Conservation (phyloP, 163 green algal species). For the Chlamydomonas reinhardtii region DNA sequence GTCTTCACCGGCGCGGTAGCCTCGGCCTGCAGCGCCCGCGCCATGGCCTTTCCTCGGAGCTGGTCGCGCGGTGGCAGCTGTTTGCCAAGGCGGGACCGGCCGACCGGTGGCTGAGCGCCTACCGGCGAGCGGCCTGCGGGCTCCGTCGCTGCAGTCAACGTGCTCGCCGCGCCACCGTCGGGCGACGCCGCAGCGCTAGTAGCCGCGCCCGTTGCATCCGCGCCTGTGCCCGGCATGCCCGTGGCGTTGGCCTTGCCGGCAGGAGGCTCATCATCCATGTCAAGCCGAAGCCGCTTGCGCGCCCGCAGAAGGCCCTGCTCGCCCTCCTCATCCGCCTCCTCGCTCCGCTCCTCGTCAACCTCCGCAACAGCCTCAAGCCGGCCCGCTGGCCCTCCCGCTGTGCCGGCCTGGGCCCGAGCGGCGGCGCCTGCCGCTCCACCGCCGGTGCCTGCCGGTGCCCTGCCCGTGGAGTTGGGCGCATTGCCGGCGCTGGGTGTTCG, state of each 20-base stretch:
- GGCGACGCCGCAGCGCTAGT: background rate
- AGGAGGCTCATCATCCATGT: background rate
- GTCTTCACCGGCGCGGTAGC: too few species aligned
- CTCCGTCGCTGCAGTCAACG: too few species aligned
- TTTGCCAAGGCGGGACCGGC: too few species aligned
- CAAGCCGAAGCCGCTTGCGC: constrained; percentile 29
- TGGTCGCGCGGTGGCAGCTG: too few species aligned
- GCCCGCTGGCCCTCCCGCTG: background rate
- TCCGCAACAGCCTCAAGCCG: background rate
- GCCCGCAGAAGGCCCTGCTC: constrained; percentile 1
- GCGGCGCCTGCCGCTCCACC: background rate
- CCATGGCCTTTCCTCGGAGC: too few species aligned
- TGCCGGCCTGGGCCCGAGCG: background rate
- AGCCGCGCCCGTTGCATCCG: background rate
- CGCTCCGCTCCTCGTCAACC: background rate
- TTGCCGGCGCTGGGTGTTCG: background rate
- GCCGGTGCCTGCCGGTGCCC: too few species aligned
- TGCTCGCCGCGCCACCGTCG: background rate
- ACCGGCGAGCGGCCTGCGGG: too few species aligned
- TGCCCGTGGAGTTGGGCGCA: too few species aligned
- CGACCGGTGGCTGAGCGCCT: too few species aligned
- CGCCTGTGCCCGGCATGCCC: background rate
- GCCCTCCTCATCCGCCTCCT: background rate
- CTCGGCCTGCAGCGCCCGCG: too few species aligned
- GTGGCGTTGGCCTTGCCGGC: too few species aligned